phyloP scores from a whole-genome alignment of 441 rosid genomes.

The Mallotus repandus region DNA sequence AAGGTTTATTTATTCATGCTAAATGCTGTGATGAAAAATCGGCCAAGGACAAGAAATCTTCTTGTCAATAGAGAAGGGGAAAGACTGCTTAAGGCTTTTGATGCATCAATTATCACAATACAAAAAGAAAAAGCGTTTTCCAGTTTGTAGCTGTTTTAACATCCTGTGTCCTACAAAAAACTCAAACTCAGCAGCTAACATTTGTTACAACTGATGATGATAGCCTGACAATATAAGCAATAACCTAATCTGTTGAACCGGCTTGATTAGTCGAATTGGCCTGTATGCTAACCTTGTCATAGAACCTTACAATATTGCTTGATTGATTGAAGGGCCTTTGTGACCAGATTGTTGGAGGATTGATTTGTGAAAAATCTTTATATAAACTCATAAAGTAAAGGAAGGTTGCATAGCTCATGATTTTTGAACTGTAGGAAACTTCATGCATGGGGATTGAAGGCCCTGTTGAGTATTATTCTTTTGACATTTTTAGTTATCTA shows the following conservation, averaged over 20 bases:
- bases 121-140: background rate
- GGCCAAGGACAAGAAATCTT: background rate
- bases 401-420: too few species aligned
- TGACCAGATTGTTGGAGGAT: background rate
- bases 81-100: background rate
- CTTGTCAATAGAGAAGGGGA: background rate
- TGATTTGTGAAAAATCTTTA: too few species aligned
- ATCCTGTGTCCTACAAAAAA: background rate
- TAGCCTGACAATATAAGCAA: background rate
- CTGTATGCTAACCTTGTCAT: background rate
- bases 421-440: background rate
- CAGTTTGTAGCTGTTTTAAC: background rate
- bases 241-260: background rate
- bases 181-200: background rate
- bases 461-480: background rate
- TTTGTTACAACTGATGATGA: background rate
- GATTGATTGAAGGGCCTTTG: background rate
- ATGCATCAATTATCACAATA: background rate
- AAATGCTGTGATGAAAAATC: background rate
- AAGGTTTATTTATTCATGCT: background rate
- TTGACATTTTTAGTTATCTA: background rate
- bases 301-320: background rate
- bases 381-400: too few species aligned
- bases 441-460: background rate
- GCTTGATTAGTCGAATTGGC: background rate